Percentiles rank a stretch among this genome's conserved stretches.
phyloP scores from a whole-genome alignment of 164 flowering plant genomes.

The Paratinospora sagittata region DNA sequence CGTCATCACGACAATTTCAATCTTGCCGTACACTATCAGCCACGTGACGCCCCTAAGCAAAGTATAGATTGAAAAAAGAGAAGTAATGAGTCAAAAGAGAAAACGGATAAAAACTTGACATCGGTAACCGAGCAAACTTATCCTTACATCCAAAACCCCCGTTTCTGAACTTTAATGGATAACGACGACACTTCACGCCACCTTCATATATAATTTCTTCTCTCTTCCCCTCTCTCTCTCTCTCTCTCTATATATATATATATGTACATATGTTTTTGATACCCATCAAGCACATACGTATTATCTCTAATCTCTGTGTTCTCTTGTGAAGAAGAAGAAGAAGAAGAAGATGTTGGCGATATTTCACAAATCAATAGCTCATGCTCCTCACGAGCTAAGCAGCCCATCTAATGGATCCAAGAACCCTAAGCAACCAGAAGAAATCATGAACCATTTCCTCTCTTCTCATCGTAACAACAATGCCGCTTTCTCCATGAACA shows the following conservation, averaged over 20 bases:
- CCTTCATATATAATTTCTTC: no score
- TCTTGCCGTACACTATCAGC: no score
- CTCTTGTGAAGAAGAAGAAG: no score
- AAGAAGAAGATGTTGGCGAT: conserved; percentile 64
- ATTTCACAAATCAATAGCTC: conserved; percentile 64
- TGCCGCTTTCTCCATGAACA: conserved; percentile 47
- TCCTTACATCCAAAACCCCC: neutral
- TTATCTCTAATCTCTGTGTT: no score
- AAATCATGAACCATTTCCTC: conserved; percentile 52
- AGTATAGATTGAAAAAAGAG: neutral
- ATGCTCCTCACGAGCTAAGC: conserved; percentile 85
- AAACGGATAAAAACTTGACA: neutral
- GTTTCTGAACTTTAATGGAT: neutral
- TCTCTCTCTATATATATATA: no score
- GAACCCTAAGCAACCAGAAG: conserved; percentile 54
- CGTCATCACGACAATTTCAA: no score
- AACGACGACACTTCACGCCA: neutral
- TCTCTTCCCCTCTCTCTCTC: no score
- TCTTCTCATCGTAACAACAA: conserved; percentile 37
- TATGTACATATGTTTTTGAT: no score
- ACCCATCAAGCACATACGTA: no score
- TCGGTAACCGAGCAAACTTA: neutral
- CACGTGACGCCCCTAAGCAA: no score
- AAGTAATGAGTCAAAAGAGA: neutral
- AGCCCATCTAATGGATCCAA: conserved; percentile 39